Evolutionary conservation across 2,329 filamentous ascomycete species (phyloP).

Genomic region (Calonectria hongkongensis): DNA sequence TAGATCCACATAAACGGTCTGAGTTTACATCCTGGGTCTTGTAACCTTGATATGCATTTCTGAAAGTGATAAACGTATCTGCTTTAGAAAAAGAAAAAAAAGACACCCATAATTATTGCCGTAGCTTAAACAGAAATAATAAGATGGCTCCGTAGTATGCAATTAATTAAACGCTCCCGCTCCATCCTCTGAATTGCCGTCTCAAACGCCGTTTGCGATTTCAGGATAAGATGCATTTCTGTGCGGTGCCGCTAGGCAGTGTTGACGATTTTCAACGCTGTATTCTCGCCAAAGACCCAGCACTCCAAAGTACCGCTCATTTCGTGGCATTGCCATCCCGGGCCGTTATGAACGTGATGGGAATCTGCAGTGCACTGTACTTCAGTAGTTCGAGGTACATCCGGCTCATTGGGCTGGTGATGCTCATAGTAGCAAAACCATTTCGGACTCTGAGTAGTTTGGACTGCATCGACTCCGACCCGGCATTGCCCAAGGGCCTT

Average conservation of each 20-base stretch:
- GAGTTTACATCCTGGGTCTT: not conserved
- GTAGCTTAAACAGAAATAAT: not conserved
- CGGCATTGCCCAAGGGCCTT: conserved; percentile 24
- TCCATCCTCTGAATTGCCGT: not conserved
- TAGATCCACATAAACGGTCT: not conserved
- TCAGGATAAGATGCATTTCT: too few relatives aligned
- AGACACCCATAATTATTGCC: not conserved
- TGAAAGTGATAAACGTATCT: not conserved
- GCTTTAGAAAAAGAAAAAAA: too few relatives aligned
- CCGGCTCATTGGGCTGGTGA: conserved; percentile 13
- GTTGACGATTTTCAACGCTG: conserved; percentile 17
- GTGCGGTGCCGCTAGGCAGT: not conserved
- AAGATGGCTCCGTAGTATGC: not conserved
- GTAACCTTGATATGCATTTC: not conserved
- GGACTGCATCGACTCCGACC: not conserved
- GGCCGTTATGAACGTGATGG: not conserved
- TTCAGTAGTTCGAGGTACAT: conserved; percentile 6
- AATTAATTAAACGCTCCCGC: not conserved
- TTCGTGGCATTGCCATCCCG: conserved; percentile 20
- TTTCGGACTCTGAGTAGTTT: not conserved
- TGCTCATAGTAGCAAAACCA: conserved; percentile 21
- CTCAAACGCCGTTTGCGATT: not conserved
- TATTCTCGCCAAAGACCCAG: conserved; percentile 23
- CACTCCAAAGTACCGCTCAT: conserved; percentile 24
- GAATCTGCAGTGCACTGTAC: conserved; percentile 2